Evolutionary conservation across 495 filamentous ascomycete genomes (phyloP).

Genomic region (Penicillium robsamsonii): DNA sequence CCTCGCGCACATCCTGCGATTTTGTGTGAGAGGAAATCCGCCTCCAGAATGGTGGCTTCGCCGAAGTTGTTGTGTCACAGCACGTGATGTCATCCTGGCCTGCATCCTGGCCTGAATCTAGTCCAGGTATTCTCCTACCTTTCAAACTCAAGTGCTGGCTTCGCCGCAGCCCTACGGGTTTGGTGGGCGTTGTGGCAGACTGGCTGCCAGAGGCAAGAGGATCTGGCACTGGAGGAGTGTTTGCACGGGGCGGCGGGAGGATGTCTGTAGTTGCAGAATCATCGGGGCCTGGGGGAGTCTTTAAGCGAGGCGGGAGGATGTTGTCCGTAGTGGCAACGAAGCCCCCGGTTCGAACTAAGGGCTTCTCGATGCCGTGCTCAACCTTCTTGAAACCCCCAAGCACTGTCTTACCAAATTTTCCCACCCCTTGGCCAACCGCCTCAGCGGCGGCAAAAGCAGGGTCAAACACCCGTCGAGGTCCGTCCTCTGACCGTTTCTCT

Average conservation of each 20-base stretch:
- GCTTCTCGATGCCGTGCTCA: conserved; percentile 41
- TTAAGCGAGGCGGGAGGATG: conserved; percentile 5
- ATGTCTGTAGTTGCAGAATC: conserved; percentile 8
- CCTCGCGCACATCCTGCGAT: conserved; percentile 23
- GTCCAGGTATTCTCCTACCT: neutral
- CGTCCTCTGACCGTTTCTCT: conserved; percentile 30
- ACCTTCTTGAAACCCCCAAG: conserved; percentile 50
- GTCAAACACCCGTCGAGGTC: conserved; percentile 27
- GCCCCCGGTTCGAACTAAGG: conserved; percentile 55
- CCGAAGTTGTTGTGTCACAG: conserved; percentile 16
- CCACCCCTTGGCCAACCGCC: conserved; percentile 62
- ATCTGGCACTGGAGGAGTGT: conserved; percentile 3
- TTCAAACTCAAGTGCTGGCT: neutral
- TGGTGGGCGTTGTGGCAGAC: neutral
- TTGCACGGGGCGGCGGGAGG: conserved; percentile 9
- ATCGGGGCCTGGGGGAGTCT: conserved; percentile 3
- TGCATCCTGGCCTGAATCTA: neutral
- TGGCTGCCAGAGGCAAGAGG: neutral
- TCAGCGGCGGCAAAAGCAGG: conserved; percentile 44
- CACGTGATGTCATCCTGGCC: conserved; percentile 1
- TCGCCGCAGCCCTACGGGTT: neutral
- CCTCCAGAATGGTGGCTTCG: conserved; percentile 50
- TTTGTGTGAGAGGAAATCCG: conserved; percentile 35
- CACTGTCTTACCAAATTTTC: conserved; percentile 54
- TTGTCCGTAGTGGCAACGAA: conserved; percentile 33